phyloP scores from a whole-genome alignment of 2,329 filamentous ascomycete genomes.

The Sclerotinia subarctica region DNA sequence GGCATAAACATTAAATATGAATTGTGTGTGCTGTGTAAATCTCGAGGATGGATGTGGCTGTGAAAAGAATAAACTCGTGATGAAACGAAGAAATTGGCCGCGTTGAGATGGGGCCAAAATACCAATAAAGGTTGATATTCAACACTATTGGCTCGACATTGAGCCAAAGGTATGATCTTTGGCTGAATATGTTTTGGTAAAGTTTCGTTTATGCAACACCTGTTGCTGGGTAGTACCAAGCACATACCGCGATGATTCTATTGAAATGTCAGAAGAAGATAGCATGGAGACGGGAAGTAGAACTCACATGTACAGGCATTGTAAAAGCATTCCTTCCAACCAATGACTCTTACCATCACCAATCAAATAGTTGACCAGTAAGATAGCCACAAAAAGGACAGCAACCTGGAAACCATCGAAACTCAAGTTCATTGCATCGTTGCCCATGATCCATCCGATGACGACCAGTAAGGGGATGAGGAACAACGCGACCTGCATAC shows the following conservation, averaged over 20 bases:
- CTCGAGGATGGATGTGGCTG: background rate
- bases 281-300: background rate
- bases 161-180: background rate
- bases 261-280: background rate
- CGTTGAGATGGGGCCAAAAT: background rate
- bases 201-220: background rate
- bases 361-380: conserved; percentile 84
- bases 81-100: background rate
- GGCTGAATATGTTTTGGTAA: background rate
- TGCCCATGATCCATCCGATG: conserved; percentile 70
- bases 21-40: background rate
- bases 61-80: background rate
- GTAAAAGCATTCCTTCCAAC: conserved; percentile 37
- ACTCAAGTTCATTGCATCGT: conserved; percentile 64
- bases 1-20: conserved; percentile 12
- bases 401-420: conserved; percentile 85
- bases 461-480: conserved; percentile 79
- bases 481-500: conserved; percentile 78
- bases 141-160: background rate
- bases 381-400: conserved; percentile 76
- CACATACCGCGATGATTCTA: conserved; percentile 29
- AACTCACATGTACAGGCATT: conserved; percentile 37
- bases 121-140: background rate
- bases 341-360: conserved; percentile 59
- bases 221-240: conserved; percentile 27